Conservation (phyloP, 441 rosid genomes). For the Gossypium aridum region DNA sequence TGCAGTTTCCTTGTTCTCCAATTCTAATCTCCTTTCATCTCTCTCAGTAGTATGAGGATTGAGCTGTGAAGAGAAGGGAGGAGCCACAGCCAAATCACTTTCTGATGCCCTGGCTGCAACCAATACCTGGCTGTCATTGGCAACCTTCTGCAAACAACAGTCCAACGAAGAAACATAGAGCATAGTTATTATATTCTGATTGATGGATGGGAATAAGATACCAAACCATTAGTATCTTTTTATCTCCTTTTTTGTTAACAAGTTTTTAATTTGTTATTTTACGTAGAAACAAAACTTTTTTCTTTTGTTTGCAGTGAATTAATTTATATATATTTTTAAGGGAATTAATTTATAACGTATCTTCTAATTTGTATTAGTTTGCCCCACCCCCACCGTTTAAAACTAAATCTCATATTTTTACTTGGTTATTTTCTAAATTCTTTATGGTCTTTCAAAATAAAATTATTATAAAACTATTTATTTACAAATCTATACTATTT, state of each 20-base stretch:
- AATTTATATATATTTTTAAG: not conserved
- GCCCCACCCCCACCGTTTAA: not conserved
- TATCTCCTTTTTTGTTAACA: not conserved
- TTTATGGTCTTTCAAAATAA: not conserved
- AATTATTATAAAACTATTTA: not conserved
- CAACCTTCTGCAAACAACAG: conserved; percentile 36
- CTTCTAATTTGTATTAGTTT: not conserved
- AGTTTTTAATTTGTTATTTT: not conserved
- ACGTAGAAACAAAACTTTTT: not conserved
- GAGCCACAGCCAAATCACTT: conserved; percentile 38
- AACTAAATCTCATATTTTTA: not conserved
- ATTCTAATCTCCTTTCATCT: conserved; percentile 32
- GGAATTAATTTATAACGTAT: no score
- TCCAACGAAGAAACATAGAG: not conserved
- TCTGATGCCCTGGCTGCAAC: conserved; percentile 50
- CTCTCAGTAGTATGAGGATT: conserved; percentile 19
- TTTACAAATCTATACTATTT: not conserved
- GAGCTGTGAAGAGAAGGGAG: conserved; percentile 34
- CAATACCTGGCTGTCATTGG: conserved; percentile 42
- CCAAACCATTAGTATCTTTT: not conserved
- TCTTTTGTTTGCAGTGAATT: not conserved
- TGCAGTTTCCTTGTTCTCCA: conserved; percentile 36
- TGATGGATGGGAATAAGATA: not conserved
- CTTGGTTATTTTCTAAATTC: not conserved
- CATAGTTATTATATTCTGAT: not conserved